phyloP scores from a whole-genome alignment of 805 yeast genomes.

The Nakazawaea populi region DNA sequence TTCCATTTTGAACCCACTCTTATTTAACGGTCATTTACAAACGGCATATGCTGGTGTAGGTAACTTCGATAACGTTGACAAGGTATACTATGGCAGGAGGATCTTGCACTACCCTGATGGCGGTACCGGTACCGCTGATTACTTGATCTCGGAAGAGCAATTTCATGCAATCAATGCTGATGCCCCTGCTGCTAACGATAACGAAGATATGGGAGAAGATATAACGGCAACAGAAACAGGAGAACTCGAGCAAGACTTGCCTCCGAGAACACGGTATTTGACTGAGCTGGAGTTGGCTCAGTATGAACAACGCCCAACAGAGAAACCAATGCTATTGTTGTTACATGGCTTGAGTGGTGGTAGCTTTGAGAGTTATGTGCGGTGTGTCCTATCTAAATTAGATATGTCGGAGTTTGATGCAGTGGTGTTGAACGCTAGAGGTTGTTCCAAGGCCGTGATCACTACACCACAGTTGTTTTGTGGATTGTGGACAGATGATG shows the following conservation, averaged over 20 bases:
- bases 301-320: constrained; percentile 20
- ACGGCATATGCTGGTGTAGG: constrained; percentile 63
- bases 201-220: constrained; percentile 12
- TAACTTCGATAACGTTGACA: constrained; percentile 42
- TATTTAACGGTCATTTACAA: constrained; percentile 72
- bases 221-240: too few relatives aligned
- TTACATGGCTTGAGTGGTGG: constrained; percentile 85
- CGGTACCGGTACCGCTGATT: constrained; percentile 72
- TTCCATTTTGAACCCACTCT: constrained; percentile 54
- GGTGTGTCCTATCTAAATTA: constrained; percentile 45
- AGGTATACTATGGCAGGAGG: constrained; percentile 71
- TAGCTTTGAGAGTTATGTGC: constrained; percentile 71
- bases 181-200: constrained; percentile 22
- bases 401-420: constrained; percentile 47
- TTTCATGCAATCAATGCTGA: constrained; percentile 10
- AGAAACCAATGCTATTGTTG: constrained; percentile 55
- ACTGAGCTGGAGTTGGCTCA: constrained; percentile 35
- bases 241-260: constrained; percentile 20
- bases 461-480: constrained; percentile 67
- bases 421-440: constrained; percentile 67
- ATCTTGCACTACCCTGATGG: constrained; percentile 54
- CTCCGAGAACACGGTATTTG: constrained; percentile 49
- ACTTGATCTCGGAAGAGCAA: constrained; percentile 42
- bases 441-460: constrained; percentile 66
- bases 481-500: constrained; percentile 69